phyloP scores from a whole-genome alignment of 805 yeast species.

The Scheffersomyces lignosus region DNA sequence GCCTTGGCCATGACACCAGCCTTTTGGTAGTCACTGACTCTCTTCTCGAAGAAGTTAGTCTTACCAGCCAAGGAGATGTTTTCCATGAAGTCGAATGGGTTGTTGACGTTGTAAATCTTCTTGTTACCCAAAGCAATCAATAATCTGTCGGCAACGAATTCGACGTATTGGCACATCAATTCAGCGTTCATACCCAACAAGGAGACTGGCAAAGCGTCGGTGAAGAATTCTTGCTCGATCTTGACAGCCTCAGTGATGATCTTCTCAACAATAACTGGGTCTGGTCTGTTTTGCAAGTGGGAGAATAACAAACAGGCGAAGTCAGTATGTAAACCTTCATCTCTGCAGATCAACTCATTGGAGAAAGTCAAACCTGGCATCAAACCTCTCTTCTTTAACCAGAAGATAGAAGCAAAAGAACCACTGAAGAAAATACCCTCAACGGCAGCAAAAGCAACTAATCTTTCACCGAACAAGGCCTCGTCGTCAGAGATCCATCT shows the following conservation, averaged over 20 bases:
- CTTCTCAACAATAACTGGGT: constrained; percentile 70
- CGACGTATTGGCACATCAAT: constrained; percentile 97
- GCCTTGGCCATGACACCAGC: constrained; percentile 96
- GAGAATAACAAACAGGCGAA: constrained; percentile 95
- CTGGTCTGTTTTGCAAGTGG: constrained; percentile 89
- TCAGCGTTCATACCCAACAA: constrained; percentile 92
- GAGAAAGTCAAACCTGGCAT: constrained; percentile 99
- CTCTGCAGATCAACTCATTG: constrained; percentile 95
- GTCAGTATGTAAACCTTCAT: constrained; percentile 98
- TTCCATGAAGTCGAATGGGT: constrained; percentile 99
- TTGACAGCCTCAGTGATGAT: constrained; percentile 94
- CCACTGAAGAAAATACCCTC: constrained; percentile 99
- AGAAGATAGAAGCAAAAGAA: constrained; percentile 96
- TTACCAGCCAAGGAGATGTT: constrained; percentile 97
- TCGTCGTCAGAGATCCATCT: constrained; percentile 92
- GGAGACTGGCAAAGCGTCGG: constrained; percentile 92
- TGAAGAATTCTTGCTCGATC: constrained; percentile 91
- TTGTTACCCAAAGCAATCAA: constrained; percentile 87
- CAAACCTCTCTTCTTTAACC: constrained; percentile 98
- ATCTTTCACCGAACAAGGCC: constrained; percentile 91
- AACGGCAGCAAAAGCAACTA: constrained; percentile 97
- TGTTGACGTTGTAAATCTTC: constrained; percentile 81
- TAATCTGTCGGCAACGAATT: constrained; percentile 95
- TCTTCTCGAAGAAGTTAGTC: constrained; percentile 98
- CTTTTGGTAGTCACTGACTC: constrained; percentile 98